Percentiles rank a stretch among this genome's conserved stretches.
Evolutionary conservation across 352 stramenopile genomes (phyloP).

Genomic region (Pythium pyrilobum): DNA sequence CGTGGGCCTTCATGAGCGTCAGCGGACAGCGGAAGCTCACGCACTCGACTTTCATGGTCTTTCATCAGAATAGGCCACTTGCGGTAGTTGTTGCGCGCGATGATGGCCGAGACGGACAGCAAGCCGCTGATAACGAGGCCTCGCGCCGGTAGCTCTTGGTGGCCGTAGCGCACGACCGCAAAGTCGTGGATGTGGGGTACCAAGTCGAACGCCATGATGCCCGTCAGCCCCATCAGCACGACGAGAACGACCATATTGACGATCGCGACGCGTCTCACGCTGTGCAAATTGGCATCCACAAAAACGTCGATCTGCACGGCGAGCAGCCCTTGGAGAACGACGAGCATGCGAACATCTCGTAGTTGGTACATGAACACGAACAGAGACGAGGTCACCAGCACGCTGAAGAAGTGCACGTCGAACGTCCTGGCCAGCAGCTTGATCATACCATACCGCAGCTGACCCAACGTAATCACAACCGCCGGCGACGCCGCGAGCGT

Average conservation of each 20-base stretch:
- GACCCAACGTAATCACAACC: background rate
- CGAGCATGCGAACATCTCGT: slow-evolving; percentile 1
- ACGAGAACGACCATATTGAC: slow-evolving; percentile 8
- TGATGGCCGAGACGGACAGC: slow-evolving; percentile 8
- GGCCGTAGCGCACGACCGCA: background rate
- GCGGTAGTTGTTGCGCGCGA: slow-evolving; percentile 14
- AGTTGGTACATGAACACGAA: slow-evolving; percentile 3
- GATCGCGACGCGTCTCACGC: slow-evolving; percentile 1
- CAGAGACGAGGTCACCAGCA: background rate
- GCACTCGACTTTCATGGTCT: slow-evolving; percentile 11
- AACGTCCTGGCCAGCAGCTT: slow-evolving; percentile 11
- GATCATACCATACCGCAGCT: slow-evolving; percentile 2
- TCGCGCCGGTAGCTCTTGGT: background rate
- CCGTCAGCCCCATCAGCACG: background rate
- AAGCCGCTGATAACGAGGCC: slow-evolving; percentile 14
- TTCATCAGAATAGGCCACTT: slow-evolving; percentile 3
- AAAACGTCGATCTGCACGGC: slow-evolving; percentile 18
- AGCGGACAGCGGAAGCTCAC: slow-evolving; percentile 17
- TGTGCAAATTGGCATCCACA: slow-evolving; percentile 15
- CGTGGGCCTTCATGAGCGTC: background rate
- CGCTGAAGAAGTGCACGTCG: slow-evolving; percentile 14
- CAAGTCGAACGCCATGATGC: background rate
- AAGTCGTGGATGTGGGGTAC: slow-evolving; percentile 6
- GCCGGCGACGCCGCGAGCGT: too few species aligned
- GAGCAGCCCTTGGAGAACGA: slow-evolving; percentile 1